Percentiles rank a stretch among this genome's conserved stretches.
These are phyloP conservation scores for Neocatenulostroma microsporum DNA, from an alignment of 2,329 filamentous ascomycete genomes.

Conservation along the genomic window DNA sequence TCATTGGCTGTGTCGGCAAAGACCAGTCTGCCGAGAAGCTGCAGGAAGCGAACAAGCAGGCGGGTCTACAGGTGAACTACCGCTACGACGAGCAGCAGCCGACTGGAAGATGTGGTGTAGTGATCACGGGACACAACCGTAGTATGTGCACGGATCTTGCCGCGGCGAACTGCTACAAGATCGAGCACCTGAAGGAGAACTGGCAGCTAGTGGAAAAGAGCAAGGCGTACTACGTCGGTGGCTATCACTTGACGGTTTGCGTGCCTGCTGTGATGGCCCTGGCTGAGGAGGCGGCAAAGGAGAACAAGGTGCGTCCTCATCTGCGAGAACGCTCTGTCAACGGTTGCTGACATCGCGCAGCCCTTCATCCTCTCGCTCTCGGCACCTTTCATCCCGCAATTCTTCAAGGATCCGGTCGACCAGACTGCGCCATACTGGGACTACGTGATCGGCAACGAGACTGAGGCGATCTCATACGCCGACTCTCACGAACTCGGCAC, in stretches of 20 bases:
- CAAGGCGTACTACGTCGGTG: constrained; percentile 84
- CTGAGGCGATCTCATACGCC: constrained; percentile 81
- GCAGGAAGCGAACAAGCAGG: constrained; percentile 74
- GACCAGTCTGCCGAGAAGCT: constrained; percentile 94
- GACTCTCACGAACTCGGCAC: constrained; percentile 67
- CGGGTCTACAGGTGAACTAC: constrained; percentile 90
- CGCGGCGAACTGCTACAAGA: constrained; percentile 93
- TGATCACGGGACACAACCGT: constrained; percentile 95
- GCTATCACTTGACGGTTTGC: constrained; percentile 95
- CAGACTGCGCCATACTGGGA: constrained; percentile 85
- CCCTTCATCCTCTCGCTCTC: constrained; percentile 83
- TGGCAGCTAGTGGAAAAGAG: constrained; percentile 88
- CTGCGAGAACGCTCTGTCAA: constrained; percentile 1
- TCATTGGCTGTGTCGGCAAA: constrained; percentile 85
- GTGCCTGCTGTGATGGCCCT: constrained; percentile 83
- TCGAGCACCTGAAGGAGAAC: constrained; percentile 90
- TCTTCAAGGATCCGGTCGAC: constrained; percentile 95
- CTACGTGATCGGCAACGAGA: constrained; percentile 95
- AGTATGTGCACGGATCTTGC: constrained; percentile 91
- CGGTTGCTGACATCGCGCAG: constrained; percentile 28
- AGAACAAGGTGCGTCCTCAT: constrained; percentile 62
- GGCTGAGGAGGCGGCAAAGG: constrained; percentile 76
- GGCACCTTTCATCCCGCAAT: constrained; percentile 90
- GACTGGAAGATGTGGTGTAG: constrained; percentile 88
- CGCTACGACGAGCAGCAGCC: constrained; percentile 75